Base-by-base conservation (phyloP, 371 early-diverging fungal genomes). In the Mortierella sp. region DNA sequence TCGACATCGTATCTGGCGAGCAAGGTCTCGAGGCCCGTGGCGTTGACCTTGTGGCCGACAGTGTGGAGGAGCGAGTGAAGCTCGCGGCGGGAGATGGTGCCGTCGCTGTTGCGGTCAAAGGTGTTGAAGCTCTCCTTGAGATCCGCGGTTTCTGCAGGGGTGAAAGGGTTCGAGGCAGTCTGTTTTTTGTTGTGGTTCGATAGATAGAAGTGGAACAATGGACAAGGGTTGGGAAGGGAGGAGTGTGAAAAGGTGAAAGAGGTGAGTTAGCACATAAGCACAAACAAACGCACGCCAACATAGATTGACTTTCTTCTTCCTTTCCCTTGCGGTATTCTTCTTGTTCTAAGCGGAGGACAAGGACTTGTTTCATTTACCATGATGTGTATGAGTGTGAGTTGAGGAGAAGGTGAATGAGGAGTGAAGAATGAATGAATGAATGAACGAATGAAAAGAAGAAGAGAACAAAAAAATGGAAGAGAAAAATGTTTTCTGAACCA, bases 71-170 rank as follows among this genome's bases (percentile, higher is more conserved):
- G 83, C 0, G 80, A 58, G 71, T 46, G 87, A 76, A 93, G 85
- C 82, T 93, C 93, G 63, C 88, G 85, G 58, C 90, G 89, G 71
- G 87, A 88, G 80, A 92, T 92, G 81, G 85, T 85, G 70, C 91
- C 91, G 70, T 91, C 90, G 71, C 84, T 83, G 80, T 93, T 90
- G 76, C 89, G 89, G 83, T 93, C 93, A 89, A 93, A 93, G 55
- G 89, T 88, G 68, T 89, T 85, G 88, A 93, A 93, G 71, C 91
- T 91, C 79, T 91, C 91, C 81, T 89, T 88, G 82, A 91, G 49
- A 21, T 82, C 82, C 14, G 63, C 32, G 11, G 71, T n/a, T 70
- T 86, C 60, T 35, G 38, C 21, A 5, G 72, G 55, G 27, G 81
- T 44, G 51, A 84, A 49, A 18, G 48, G 2, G 55, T 3, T 41